Base-by-base conservation (phyloP, 2,329 filamentous ascomycete species). In the Paecilomyces fulvus region DNA sequence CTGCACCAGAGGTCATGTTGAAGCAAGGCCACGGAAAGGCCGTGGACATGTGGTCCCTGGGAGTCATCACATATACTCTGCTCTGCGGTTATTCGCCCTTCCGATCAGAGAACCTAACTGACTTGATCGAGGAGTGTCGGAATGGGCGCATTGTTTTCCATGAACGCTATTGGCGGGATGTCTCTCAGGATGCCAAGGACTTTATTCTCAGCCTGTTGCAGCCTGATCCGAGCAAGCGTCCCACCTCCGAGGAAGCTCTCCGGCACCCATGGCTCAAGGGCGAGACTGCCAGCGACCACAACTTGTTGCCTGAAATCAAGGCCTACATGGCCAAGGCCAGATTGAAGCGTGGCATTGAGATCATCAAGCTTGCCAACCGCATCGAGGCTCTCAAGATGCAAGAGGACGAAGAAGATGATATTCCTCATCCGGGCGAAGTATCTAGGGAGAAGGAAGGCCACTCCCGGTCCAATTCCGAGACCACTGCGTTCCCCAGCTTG, bases 31-130 rank as follows among this genome's bases (percentile, higher is more conserved):
- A 99, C 72, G 94, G 94, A 71, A 99, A 97, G 75, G 90, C 94
- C 3, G 94, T 97, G 31, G 94, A 99, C 71, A 96, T 99, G 90
- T 99, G 94, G 94, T 97, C 94, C 2, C 83, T 99, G 75, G 94
- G 94, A 60, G 94, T 99, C 67, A 99, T 99, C 68, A 97, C 94
- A 48, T 99, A 99, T 76, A 99, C 94, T 14, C 81, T 99, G 28
- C 88, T 99, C 53, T 99, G 95, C 71, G 94, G 94, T 64, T 99
- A 99, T 79, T 96, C 92, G 49, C 94, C 94, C 20, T 99, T 99
- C 83, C 87, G 94, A 64, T 94, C 91, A 60, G 94, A 99, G 78
- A 96, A 89, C 67, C 80, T 99, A 52, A 83, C 88, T 62, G 94
- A 97, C 67, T 80, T 99, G 62, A 95, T 99, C 63, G 90, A 96